phyloP scores from a whole-genome alignment of 805 yeast species.

The Starmerella khaoyaiensis region DNA sequence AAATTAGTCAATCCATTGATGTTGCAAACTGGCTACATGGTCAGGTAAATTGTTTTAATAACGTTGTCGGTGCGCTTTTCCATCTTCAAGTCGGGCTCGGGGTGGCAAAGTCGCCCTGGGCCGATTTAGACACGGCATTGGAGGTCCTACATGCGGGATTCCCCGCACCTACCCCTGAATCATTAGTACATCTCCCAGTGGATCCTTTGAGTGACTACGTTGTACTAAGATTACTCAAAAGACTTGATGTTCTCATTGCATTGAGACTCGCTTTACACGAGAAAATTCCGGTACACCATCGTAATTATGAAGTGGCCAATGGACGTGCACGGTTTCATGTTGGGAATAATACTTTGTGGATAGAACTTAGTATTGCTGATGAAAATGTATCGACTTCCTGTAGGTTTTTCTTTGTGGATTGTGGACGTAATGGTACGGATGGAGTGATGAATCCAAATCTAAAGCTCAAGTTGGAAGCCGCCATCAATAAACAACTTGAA shows the following conservation, averaged over 20 bases:
- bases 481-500: conserved; percentile 41
- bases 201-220: conserved; percentile 41
- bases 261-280: conserved; percentile 56
- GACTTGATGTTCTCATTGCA: conserved; percentile 59
- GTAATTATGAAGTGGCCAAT: conserved; percentile 51
- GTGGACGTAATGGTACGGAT: conserved; percentile 31
- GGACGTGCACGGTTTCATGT: conserved; percentile 64
- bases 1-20: conserved; percentile 67
- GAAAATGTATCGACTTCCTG: conserved; percentile 38
- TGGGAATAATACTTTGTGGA: conserved; percentile 46
- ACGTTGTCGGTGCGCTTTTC: conserved; percentile 51
- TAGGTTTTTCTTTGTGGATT: conserved; percentile 68
- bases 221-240: conserved; percentile 47
- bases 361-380: conserved; percentile 66
- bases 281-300: conserved; percentile 49
- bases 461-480: conserved; percentile 38
- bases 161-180: conserved; percentile 50
- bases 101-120: conserved; percentile 84
- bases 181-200: conserved; percentile 32
- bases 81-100: conserved; percentile 57
- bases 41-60: conserved; percentile 57
- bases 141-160: conserved; percentile 70
- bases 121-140: conserved; percentile 75
- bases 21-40: conserved; percentile 75
- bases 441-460: conserved; percentile 19